phyloP scores from a whole-genome alignment of 805 yeast genomes.

The Pichia paraexigua region DNA sequence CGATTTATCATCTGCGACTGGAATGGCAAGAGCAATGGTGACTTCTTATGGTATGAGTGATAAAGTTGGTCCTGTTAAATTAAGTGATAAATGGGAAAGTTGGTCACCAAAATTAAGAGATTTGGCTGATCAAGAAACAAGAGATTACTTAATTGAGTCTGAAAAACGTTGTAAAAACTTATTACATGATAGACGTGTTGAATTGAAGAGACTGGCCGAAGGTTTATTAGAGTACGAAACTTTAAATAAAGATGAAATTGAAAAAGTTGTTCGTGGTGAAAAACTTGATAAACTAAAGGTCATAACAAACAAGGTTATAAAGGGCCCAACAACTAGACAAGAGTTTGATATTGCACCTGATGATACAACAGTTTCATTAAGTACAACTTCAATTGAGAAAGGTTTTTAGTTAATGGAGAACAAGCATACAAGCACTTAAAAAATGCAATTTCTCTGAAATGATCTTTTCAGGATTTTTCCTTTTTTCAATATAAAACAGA shows the following conservation, averaged over 20 bases:
- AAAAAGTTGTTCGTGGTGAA: slow-evolving; percentile 76
- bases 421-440: too few species aligned
- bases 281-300: slow-evolving; percentile 58
- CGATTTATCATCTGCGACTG: slow-evolving; percentile 83
- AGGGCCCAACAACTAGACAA: slow-evolving; percentile 28
- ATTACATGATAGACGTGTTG: slow-evolving; percentile 52
- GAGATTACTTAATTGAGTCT: slow-evolving; percentile 62
- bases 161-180: slow-evolving; percentile 73
- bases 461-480: neutral
- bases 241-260: slow-evolving; percentile 83
- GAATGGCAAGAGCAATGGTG: slow-evolving; percentile 94
- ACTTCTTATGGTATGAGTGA: slow-evolving; percentile 96
- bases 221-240: slow-evolving; percentile 95
- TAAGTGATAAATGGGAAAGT: slow-evolving; percentile 86
- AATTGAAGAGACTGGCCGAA: slow-evolving; percentile 81
- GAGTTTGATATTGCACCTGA: slow-evolving; percentile 31
- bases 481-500: neutral
- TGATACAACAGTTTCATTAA: slow-evolving; percentile 13
- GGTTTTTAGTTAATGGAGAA: neutral
- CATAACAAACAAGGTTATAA: slow-evolving; percentile 68
- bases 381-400: neutral
- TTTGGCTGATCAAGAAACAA: slow-evolving; percentile 87
- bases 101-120: slow-evolving; percentile 90
- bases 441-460: too few species aligned
- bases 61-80: slow-evolving; percentile 82